Evolutionary conservation across 352 stramenopile species (phyloP), one percentile per base, ranked within the genome.

Genomic region (Peronospora farinosa): DNA sequence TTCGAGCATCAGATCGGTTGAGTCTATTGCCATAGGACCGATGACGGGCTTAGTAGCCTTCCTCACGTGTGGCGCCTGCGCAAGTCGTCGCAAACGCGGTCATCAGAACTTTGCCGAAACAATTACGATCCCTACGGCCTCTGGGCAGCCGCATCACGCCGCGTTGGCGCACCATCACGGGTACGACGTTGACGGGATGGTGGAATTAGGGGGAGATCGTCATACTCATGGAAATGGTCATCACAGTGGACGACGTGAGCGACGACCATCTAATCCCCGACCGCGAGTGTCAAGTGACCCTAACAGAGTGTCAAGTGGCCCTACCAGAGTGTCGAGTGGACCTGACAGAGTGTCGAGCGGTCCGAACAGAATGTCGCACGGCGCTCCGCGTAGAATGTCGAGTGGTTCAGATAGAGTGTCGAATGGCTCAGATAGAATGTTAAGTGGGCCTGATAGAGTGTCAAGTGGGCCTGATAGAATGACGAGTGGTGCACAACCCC

Each of bases 101-200:
- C 49, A 62, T 21, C 49, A 61, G 19, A 66, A 40, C 46, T 69
- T 69, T 43, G 44, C 60, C 15, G 64, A 69, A 9, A 69, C 60
- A 37, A 73, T 73, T 45, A 73, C 64, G 17, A 66, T 69, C 40
- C 60, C 64, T 38, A 62, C 48, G 32, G 45, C 64, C 23, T 46
- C 51, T 16, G 41, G 47, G 23, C 55, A 67, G 45, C 40, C 40
- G 36, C 41, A 67, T 51, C 52, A 55, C 39, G 45, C 57, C 9
- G 37, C 57, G 28, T 10, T 54, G 31, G 57, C 53, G n/a, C 58
- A 60, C 25, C 31, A 59, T 15, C 50, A 73, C 12, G 43, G 44
- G 23, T 69, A 72, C 55, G 59, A 72, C 32, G 58, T 72, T 40
- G 54, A 69, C 23, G 63, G 60, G 25, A 51, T 51, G 6, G 40